Percentiles rank a stretch among this genome's conserved stretches.
These are phyloP conservation scores for Blastomyces percursus DNA, from an alignment of 2,329 filamentous ascomycete genomes.

Conservation along the genomic window DNA sequence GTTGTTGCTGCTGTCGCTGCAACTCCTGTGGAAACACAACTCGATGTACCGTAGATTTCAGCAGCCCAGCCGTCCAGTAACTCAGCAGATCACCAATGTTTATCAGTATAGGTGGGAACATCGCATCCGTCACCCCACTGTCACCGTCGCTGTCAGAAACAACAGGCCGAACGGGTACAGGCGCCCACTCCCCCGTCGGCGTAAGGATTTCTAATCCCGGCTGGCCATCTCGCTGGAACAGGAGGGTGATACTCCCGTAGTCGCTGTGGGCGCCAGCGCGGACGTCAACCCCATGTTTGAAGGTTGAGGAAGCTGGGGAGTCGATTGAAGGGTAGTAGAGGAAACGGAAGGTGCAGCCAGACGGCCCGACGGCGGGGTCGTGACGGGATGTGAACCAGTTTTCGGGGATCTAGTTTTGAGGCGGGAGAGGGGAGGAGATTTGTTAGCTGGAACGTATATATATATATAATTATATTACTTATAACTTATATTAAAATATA, in stretches of 20 bases:
- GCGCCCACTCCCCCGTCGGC: conserved; percentile 46
- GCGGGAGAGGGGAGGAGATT: not conserved
- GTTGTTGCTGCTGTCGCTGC: conserved; percentile 10
- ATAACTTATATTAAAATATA: too few species aligned
- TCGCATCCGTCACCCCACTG: conserved; percentile 30
- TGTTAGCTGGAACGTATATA: not conserved
- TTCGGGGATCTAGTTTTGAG: conserved; percentile 29
- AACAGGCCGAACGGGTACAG: conserved; percentile 54
- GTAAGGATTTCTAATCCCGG: conserved; percentile 75
- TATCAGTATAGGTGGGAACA: conserved; percentile 57
- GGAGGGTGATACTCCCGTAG: conserved; percentile 58
- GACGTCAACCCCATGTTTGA: conserved; percentile 50
- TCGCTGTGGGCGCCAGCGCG: conserved; percentile 88
- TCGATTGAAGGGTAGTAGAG: conserved; percentile 58
- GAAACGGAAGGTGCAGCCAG: conserved; percentile 54
- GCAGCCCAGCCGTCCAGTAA: conserved; percentile 82
- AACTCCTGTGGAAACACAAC: conserved; percentile 58
- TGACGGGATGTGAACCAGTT: conserved; percentile 54
- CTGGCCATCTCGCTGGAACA: conserved; percentile 79
- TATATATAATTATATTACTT: not conserved
- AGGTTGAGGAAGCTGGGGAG: conserved; percentile 33
- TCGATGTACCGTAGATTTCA: conserved; percentile 79
- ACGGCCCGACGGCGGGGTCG: conserved; percentile 39
- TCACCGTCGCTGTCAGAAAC: conserved; percentile 34
- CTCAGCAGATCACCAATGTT: conserved; percentile 63